phyloP scores from a whole-genome alignment of 257 asterid genomes.

The Penstemon newberryi region DNA sequence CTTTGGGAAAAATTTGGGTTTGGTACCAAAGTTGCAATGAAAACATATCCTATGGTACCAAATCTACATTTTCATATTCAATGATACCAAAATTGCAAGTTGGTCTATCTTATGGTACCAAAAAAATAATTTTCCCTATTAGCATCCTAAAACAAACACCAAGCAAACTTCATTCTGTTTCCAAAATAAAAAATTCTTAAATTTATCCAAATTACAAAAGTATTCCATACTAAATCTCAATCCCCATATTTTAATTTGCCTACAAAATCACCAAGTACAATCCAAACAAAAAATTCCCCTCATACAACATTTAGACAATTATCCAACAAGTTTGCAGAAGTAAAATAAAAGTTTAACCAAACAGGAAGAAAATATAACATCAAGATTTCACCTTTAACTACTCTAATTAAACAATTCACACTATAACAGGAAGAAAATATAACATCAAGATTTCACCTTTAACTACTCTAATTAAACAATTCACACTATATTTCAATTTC shows the following conservation, averaged over 20 bases:
- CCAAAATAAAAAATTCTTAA: neutral
- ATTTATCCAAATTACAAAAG: neutral
- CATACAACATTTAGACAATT: neutral
- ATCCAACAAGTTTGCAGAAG: no score
- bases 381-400: constrained; percentile 26
- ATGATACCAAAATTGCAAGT: no score
- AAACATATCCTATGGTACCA: no score
- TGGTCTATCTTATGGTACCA: no score
- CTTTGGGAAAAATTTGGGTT: no score
- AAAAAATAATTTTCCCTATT: neutral
- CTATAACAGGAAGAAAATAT: neutral
- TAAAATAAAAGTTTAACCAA: constrained; percentile 5
- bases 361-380: neutral
- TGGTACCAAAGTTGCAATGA: no score
- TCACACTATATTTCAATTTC: no score
- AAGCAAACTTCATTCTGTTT: neutral
- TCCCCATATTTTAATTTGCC: neutral
- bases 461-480: constrained; percentile 13
- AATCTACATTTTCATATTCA: no score
- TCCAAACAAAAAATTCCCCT: neutral
- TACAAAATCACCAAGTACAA: constrained; percentile 11
- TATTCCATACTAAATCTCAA: no score
- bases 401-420: neutral
- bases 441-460: constrained; percentile 23
- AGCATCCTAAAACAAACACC: neutral